phyloP scores from a whole-genome alignment of 2,329 filamentous ascomycete genomes.

The Rhynchosporium graminicola region DNA sequence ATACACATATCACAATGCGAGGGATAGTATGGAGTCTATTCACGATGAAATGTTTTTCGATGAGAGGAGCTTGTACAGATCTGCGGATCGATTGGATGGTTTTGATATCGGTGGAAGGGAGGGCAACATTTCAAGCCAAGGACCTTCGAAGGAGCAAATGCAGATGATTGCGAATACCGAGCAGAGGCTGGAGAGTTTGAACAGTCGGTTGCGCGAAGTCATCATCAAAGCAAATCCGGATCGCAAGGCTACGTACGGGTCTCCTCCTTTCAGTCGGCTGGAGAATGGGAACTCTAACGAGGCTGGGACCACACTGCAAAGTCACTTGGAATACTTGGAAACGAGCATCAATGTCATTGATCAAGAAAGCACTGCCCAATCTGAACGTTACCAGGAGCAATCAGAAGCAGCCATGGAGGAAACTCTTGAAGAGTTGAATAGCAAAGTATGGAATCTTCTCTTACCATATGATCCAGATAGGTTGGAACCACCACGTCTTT shows the following conservation, averaged over 20 bases:
- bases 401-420: conserved; percentile 45
- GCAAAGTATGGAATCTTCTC: conserved; percentile 62
- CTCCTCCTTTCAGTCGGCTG: conserved; percentile 42
- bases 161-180: conserved; percentile 63
- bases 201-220: conserved; percentile 64
- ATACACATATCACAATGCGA: conserved; percentile 65
- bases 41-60: conserved; percentile 69
- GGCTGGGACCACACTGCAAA: conserved; percentile 50
- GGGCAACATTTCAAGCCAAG: conserved; percentile 22
- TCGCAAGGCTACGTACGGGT: conserved; percentile 27
- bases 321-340: conserved; percentile 71
- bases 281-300: conserved; percentile 44
- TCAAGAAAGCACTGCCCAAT: conserved; percentile 49
- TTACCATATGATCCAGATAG: conserved; percentile 50
- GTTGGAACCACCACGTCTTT: conserved; percentile 58
- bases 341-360: conserved; percentile 62
- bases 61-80: conserved; percentile 71
- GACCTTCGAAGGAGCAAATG: conserved; percentile 40
- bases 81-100: conserved; percentile 65
- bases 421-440: conserved; percentile 63
- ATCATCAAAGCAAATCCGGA: conserved; percentile 63
- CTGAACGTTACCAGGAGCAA: conserved; percentile 23
- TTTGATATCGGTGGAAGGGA: conserved; percentile 35
- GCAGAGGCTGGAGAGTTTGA: conserved; percentile 66
- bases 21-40: conserved; percentile 57